Percentiles rank a stretch among this genome's conserved stretches.
phyloP scores from a whole-genome alignment of 768 basidiomycete genomes.

The Lactifluus volemus region DNA sequence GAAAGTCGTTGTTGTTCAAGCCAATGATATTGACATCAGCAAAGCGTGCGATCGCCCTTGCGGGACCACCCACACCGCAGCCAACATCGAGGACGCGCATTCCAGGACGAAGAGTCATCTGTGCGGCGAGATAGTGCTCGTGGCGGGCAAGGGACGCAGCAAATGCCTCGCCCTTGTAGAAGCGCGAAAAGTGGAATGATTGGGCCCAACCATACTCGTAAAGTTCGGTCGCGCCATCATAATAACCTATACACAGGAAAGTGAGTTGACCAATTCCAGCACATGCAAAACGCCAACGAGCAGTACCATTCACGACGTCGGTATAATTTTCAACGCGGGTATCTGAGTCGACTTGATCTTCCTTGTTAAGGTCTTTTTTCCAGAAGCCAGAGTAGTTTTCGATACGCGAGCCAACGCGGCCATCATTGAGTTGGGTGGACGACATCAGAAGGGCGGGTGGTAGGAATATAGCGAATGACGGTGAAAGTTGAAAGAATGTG shows the following conservation, averaged over 20 bases:
- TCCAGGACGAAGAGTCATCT: constrained; percentile 77
- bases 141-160: constrained; percentile 78
- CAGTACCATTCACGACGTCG: constrained; percentile 86
- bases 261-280: neutral
- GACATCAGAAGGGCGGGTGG: neutral
- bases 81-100: constrained; percentile 98
- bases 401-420: constrained; percentile 48
- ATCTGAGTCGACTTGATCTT: constrained; percentile 54
- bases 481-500: no score
- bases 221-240: constrained; percentile 91
- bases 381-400: constrained; percentile 87
- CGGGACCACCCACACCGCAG: constrained; percentile 96
- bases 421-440: constrained; percentile 23
- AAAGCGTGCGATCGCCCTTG: constrained; percentile 90
- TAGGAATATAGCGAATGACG: neutral
- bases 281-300: neutral
- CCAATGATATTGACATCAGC: constrained; percentile 78
- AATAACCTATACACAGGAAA: constrained; percentile 56
- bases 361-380: constrained; percentile 72
- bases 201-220: constrained; percentile 93
- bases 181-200: constrained; percentile 95
- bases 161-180: constrained; percentile 85
- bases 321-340: constrained; percentile 76
- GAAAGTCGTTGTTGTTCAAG: constrained; percentile 95
- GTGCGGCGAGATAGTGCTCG: constrained; percentile 91